Base-by-base conservation (phyloP, 805 yeast genomes). In the Kurtzmaniella cleridarum region DNA sequence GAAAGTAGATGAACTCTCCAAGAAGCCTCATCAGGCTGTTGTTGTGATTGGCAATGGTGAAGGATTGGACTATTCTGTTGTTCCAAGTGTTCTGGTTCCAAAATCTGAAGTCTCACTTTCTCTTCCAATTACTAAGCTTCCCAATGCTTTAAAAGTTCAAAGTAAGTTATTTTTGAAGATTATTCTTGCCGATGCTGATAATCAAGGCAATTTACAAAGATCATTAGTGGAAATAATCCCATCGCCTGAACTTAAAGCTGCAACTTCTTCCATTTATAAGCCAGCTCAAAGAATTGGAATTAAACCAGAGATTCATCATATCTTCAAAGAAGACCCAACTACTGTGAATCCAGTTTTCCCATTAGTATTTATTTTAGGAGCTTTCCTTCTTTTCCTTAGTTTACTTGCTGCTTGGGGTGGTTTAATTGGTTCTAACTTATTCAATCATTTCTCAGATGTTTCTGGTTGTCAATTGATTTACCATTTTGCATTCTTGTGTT, bases 281-380 rank as follows among this genome's bases (percentile, higher is more conserved):
- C 45, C 53, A 41, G 46, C 71, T 16, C 42, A 47, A 16, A 64
- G 73, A 47, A 59, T 71, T 41, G 82, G 73, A 2, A 56, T 72
- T 11, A 57, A 71, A 53, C 76, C 80, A 2, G 89, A 82, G 59
- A 82, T 87, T 46, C 59, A 58, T 46, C 88, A 85, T 57, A 55
- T 61, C 28, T 88, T 87, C 65, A 70, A 68, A 40, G 55, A 60
- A 3, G 75, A 73, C n/a, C 77, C 79, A 15, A 59, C 59, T 27
- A 75, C 80, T 27, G 79, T 76, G 10, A 63, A 74, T 40, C 60
- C 76, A 7, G 43, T 68, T 2, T 46, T 84, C 17, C 81, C 90
- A 2, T 45, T 70, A 8, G 47, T 70, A 1, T 81, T 84, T 49
- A 66, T 71, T 14, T 64, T 62, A 3, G 62, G 61, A 5, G 71